These are phyloP conservation scores for Euphorbia peplus DNA, from an alignment of 345 rosid genomes.

Conservation along the genomic window DNA sequence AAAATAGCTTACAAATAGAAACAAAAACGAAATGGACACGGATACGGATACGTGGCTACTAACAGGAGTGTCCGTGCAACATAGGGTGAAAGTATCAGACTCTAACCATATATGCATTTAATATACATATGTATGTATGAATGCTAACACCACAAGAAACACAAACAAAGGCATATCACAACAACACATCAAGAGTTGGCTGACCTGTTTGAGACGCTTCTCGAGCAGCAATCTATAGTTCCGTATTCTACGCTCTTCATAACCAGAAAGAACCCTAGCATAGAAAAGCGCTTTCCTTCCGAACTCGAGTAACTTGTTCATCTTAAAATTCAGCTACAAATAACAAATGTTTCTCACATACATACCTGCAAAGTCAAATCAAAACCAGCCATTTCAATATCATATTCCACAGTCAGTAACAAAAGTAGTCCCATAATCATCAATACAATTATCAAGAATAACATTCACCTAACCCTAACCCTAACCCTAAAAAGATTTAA, in stretches of 20 bases:
- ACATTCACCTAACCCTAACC: not conserved
- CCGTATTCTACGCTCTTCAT: slow-evolving; percentile 80
- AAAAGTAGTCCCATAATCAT: not conserved
- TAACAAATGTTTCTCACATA: not conserved
- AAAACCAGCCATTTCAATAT: not conserved
- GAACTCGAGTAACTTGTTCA: slow-evolving; percentile 74
- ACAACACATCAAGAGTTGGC: not conserved
- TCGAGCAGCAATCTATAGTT: slow-evolving; percentile 75
- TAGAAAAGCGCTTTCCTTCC: slow-evolving; percentile 84
- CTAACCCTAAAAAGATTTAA: not conserved
- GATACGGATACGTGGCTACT: no score
- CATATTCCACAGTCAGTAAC: not conserved
- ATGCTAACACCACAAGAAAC: not conserved
- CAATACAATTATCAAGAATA: not conserved
- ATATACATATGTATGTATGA: not conserved
- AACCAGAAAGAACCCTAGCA: slow-evolving; percentile 86
- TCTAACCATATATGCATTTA: not conserved
- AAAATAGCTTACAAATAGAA: no score
- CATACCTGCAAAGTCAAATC: slow-evolving; percentile 6
- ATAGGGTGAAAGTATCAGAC: not conserved
- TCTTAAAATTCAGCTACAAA: slow-evolving; percentile 21
- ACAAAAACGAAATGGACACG: no score
- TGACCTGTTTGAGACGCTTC: slow-evolving; percentile 67
- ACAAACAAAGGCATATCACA: not conserved
- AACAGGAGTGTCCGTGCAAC: no score